These are phyloP conservation scores for Syncephalastrum racemosum DNA, from an alignment of 371 early-diverging fungal genomes.

Conservation along the genomic window DNA sequence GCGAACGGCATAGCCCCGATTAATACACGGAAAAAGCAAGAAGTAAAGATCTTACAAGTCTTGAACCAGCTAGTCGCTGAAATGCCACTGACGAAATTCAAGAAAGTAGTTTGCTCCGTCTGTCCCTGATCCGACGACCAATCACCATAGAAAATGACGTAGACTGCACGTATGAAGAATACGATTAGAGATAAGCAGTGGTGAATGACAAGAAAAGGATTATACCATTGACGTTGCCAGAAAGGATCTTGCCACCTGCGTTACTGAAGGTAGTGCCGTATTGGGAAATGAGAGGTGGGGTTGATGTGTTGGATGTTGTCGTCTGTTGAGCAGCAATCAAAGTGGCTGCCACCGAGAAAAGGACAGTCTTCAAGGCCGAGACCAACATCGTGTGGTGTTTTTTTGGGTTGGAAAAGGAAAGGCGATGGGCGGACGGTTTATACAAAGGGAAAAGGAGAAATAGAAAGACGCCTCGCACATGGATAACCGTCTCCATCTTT, in stretches of 20 bases:
- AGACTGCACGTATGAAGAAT: constrained; percentile 19
- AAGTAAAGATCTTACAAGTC: constrained; percentile 26
- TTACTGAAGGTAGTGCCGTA: constrained; percentile 36
- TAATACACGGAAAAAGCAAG: background rate
- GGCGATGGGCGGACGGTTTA: background rate
- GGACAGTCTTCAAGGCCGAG: constrained; percentile 3
- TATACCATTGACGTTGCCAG: constrained; percentile 46
- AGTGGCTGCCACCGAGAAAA: constrained; percentile 12
- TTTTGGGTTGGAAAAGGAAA: too few relatives aligned
- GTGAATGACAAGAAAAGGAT: background rate
- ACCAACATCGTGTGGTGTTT: constrained; percentile 19
- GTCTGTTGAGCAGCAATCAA: constrained; percentile 10
- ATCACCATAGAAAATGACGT: constrained; percentile 54
- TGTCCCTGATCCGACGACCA: constrained; percentile 37
- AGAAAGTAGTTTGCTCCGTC: constrained; percentile 38
- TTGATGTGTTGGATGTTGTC: constrained; percentile 7
- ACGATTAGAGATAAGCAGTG: background rate
- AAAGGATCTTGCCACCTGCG: constrained; percentile 41
- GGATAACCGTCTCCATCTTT: too few relatives aligned
- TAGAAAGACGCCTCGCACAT: background rate
- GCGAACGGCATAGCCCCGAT: background rate
- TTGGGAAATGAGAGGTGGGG: constrained; percentile 19
- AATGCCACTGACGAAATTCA: constrained; percentile 47
- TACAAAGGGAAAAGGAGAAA: constrained; percentile 8
- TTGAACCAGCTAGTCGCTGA: constrained; percentile 47